Evolutionary conservation across 805 yeast species (phyloP).

Genomic region (Candida silvatica): DNA sequence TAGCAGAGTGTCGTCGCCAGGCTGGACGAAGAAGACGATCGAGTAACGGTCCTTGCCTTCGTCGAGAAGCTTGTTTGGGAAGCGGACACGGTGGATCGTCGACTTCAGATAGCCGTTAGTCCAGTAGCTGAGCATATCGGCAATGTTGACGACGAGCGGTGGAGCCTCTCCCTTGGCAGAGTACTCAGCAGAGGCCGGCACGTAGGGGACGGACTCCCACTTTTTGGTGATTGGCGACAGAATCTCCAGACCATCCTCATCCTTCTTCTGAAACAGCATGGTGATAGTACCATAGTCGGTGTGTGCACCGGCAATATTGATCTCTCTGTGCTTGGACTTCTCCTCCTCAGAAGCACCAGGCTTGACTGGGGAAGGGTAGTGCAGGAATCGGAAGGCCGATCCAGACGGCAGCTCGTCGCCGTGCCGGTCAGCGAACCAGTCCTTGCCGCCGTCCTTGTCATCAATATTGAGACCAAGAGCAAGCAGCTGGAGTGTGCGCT

Average conservation of each 20-base stretch:
- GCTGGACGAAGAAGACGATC: conserved; percentile 73
- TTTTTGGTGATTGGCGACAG: conserved; percentile 41
- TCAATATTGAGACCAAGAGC: conserved; percentile 60
- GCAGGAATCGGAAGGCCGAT: conserved; percentile 59
- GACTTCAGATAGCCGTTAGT: conserved; percentile 69
- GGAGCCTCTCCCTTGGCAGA: conserved; percentile 38
- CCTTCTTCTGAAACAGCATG: conserved; percentile 58
- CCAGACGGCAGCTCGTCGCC: conserved; percentile 43
- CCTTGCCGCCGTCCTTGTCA: conserved; percentile 36
- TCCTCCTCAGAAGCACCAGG: conserved; percentile 37
- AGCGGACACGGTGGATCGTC: conserved; percentile 65
- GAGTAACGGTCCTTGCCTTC: conserved; percentile 63
- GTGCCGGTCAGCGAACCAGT: conserved; percentile 62
- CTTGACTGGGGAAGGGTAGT: conserved; percentile 52
- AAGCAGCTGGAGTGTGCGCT: conserved; percentile 42
- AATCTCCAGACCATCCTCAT: conserved; percentile 67
- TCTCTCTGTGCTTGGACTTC: conserved; percentile 28
- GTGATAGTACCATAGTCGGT: conserved; percentile 80
- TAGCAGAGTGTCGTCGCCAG: conserved; percentile 52
- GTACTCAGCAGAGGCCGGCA: conserved; percentile 30
- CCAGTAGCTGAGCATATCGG: conserved; percentile 74
- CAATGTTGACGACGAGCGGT: conserved; percentile 73
- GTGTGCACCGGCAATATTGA: conserved; percentile 69
- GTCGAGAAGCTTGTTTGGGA: conserved; percentile 42
- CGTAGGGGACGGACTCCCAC: conserved; percentile 67